These are phyloP conservation scores for Salvia sclarea DNA, from an alignment of 305 asterid species.

Conservation along the genomic window DNA sequence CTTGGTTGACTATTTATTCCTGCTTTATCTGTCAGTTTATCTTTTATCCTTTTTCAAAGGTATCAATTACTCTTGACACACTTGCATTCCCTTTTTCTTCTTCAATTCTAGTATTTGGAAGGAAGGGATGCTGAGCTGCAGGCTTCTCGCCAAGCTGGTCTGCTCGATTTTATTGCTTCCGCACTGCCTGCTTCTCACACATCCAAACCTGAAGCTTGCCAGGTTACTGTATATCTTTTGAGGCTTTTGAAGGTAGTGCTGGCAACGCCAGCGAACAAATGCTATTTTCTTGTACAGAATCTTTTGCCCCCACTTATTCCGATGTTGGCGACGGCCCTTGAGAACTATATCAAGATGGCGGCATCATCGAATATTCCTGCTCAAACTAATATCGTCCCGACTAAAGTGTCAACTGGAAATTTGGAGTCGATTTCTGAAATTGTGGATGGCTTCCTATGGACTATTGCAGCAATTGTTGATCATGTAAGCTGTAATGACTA, in stretches of 20 bases:
- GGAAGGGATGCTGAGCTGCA: slow-evolving; percentile 96
- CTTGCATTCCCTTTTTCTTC: not conserved
- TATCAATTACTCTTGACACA: slow-evolving; percentile 34
- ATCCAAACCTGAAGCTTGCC: slow-evolving; percentile 96
- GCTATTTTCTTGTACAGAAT: slow-evolving; percentile 93
- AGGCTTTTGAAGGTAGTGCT: slow-evolving; percentile 79
- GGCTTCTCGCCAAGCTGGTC: slow-evolving; percentile 96
- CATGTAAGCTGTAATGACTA: slow-evolving; percentile 60
- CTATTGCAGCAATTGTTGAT: slow-evolving; percentile 75
- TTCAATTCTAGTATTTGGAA: slow-evolving; percentile 67
- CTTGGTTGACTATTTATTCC: slow-evolving; percentile 9
- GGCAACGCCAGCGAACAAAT: slow-evolving; percentile 62
- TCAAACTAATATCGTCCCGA: slow-evolving; percentile 49
- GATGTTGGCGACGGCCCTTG: slow-evolving; percentile 93
- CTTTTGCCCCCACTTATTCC: slow-evolving; percentile 96
- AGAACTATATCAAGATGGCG: slow-evolving; percentile 87
- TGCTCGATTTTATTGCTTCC: slow-evolving; percentile 96
- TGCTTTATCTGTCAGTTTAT: slow-evolving; percentile 18
- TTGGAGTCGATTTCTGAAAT: slow-evolving; percentile 74
- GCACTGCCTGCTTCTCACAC: slow-evolving; percentile 98
- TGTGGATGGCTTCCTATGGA: slow-evolving; percentile 84
- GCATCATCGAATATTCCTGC: slow-evolving; percentile 73
- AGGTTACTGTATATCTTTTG: slow-evolving; percentile 74
- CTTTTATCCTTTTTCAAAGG: slow-evolving; percentile 26
- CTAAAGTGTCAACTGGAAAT: slow-evolving; percentile 64